phyloP scores from a whole-genome alignment of 202 grass and related monocot species.

The Brachypodium distachyon region DNA sequence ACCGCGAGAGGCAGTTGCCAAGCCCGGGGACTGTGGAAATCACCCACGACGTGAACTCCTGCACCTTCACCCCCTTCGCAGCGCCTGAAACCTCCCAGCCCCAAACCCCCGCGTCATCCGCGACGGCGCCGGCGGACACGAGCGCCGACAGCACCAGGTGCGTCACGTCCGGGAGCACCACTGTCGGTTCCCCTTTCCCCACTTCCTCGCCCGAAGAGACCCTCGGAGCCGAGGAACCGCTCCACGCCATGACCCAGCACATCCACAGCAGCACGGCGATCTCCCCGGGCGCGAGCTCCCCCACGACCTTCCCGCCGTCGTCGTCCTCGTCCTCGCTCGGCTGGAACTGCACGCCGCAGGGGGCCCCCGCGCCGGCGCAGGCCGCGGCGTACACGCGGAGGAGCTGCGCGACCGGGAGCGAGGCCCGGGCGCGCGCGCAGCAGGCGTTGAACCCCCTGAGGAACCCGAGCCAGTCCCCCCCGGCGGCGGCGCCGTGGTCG shows the following conservation, averaged over 20 bases:
- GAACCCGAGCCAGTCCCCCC: conserved; percentile 44
- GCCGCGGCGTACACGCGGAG: conserved; percentile 51
- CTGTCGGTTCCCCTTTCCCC: conserved; percentile 18
- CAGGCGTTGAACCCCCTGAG: conserved; percentile 69
- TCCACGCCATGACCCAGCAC: conserved; percentile 72
- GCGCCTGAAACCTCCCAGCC: conserved; percentile 31
- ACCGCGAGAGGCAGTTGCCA: conserved; percentile 40
- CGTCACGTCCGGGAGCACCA: conserved; percentile 51
- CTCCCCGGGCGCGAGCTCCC: conserved; percentile 39
- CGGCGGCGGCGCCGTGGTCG: neutral
- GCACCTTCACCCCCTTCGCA: conserved; percentile 50
- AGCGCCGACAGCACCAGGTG: conserved; percentile 58
- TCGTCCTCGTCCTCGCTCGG: conserved; percentile 6
- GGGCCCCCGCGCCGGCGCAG: conserved; percentile 13
- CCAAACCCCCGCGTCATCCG: conserved; percentile 51
- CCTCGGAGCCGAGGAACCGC: conserved; percentile 9
- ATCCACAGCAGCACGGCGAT: conserved; percentile 57
- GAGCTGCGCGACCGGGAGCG: conserved; percentile 46
- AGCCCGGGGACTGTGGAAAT: conserved; percentile 45
- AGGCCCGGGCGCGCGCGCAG: conserved; percentile 51
- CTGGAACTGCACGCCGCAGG: conserved; percentile 47
- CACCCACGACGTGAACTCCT: conserved; percentile 65
- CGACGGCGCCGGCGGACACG: conserved; percentile 43
- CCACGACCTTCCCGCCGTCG: conserved; percentile 41
- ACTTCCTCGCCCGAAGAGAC: neutral